Percentiles rank a stretch among this genome's conserved stretches.
Conservation (phyloP, 768 basidiomycete genomes). For the Lactarius indigo region DNA sequence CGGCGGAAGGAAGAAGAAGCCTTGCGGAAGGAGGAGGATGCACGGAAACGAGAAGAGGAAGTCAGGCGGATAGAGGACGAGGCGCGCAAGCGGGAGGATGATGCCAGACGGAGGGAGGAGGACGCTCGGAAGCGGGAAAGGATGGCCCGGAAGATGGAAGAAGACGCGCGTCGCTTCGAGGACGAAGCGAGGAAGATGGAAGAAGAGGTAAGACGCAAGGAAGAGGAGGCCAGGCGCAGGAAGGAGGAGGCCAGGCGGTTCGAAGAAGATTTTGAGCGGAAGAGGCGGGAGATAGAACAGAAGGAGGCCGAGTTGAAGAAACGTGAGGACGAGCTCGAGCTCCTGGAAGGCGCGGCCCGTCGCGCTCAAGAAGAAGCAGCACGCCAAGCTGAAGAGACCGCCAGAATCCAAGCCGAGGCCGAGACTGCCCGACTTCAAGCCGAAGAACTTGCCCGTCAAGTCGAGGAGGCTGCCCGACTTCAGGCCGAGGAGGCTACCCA, state of each 20-base stretch:
- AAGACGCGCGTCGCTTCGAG: slow-evolving; percentile 32
- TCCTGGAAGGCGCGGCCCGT: slow-evolving; percentile 15
- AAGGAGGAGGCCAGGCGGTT: slow-evolving; percentile 31
- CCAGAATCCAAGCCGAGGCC: not conserved
- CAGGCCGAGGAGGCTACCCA: slow-evolving; percentile 10
- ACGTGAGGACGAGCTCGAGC: slow-evolving; percentile 18
- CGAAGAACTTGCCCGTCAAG: not conserved
- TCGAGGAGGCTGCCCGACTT: not conserved
- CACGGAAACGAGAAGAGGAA: slow-evolving; percentile 32
- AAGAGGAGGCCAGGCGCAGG: slow-evolving; percentile 30
- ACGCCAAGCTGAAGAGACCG: not conserved
- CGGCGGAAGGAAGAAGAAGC: slow-evolving; percentile 34
- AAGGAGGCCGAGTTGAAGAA: slow-evolving; percentile 20
- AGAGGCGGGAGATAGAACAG: slow-evolving; percentile 21
- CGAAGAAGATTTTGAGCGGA: slow-evolving; percentile 32
- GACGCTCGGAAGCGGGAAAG: slow-evolving; percentile 31
- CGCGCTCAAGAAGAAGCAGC: slow-evolving; percentile 5
- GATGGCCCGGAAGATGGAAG: slow-evolving; percentile 31
- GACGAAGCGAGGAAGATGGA: slow-evolving; percentile 29
- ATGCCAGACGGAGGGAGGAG: slow-evolving; percentile 32
- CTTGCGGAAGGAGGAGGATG: slow-evolving; percentile 31
- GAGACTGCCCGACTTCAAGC: not conserved
- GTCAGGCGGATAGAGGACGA: slow-evolving; percentile 33
- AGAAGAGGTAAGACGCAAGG: slow-evolving; percentile 23
- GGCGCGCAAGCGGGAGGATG: slow-evolving; percentile 36